Conservation (phyloP, 306 rosid genomes). For the Inga oerstediana region DNA sequence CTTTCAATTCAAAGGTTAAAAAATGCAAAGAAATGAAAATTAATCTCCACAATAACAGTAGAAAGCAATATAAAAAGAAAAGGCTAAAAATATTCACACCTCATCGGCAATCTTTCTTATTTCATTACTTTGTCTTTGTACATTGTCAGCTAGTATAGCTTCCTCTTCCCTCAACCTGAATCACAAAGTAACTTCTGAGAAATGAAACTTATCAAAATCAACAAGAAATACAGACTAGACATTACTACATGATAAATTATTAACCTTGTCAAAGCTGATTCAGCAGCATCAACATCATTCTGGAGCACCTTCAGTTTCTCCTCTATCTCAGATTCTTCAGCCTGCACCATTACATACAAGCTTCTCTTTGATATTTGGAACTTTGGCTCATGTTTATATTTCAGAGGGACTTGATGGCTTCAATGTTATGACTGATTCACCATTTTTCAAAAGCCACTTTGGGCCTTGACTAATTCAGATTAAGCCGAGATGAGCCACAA, state of each 20-base stretch:
- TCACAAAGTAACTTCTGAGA: conserved; percentile 33
- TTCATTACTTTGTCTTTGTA: conserved; percentile 40
- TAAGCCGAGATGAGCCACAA: not conserved
- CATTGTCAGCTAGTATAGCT: conserved; percentile 36
- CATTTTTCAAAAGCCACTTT: not conserved
- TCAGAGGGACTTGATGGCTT: not conserved
- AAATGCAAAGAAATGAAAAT: not conserved
- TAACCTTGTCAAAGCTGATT: conserved; percentile 55
- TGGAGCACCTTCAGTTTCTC: conserved; percentile 64
- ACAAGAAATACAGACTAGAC: conserved; percentile 31
- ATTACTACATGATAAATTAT: conserved; percentile 22
- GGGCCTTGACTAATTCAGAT: not conserved
- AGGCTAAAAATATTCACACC: conserved; percentile 45
- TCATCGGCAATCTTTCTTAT: conserved; percentile 44
- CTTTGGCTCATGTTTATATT: not conserved
- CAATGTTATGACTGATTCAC: not conserved
- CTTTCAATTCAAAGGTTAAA: not conserved
- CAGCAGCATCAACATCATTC: conserved; percentile 54
- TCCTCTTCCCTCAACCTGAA: conserved; percentile 78
- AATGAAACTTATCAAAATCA: conserved; percentile 33
- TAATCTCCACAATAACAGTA: not conserved
- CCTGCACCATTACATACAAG: conserved; percentile 51
- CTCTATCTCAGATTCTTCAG: conserved; percentile 70
- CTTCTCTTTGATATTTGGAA: not conserved
- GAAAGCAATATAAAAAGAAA: conserved; percentile 18